Conservation (phyloP, 2,329 filamentous ascomycete species). For the Neonectria faginata region DNA sequence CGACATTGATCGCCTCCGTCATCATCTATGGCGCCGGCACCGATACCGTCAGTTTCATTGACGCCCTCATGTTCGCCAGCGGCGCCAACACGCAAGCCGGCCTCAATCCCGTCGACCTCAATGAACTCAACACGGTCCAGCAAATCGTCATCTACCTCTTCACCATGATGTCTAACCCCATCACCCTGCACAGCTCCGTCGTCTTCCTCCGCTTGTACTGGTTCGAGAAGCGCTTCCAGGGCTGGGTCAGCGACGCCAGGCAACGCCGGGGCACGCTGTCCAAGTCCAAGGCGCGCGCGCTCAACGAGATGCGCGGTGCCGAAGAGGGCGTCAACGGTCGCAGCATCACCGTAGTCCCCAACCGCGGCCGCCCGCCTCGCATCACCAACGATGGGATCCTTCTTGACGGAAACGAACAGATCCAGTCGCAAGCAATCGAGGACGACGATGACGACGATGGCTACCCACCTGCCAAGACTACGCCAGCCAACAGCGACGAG, state of each 20-base stretch:
- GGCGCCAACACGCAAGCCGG: constrained; percentile 93
- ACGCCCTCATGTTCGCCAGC: constrained; percentile 88
- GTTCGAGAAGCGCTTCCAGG: constrained; percentile 97
- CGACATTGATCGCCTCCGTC: constrained; percentile 79
- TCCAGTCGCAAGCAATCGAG: constrained; percentile 42
- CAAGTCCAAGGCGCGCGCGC: constrained; percentile 67
- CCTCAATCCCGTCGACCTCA: constrained; percentile 82
- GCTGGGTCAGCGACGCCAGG: constrained; percentile 80
- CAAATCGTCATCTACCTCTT: constrained; percentile 79
- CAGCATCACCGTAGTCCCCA: constrained; percentile 74
- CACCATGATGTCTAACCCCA: constrained; percentile 81
- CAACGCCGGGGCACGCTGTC: constrained; percentile 72
- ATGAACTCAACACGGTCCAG: constrained; percentile 76
- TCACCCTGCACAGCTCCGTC: constrained; percentile 85
- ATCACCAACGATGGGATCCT: constrained; percentile 72
- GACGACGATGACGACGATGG: constrained; percentile 50
- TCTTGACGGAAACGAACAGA: constrained; percentile 49
- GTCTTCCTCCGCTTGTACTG: constrained; percentile 95
- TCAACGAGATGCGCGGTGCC: constrained; percentile 58
- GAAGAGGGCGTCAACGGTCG: constrained; percentile 75
- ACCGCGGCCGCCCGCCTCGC: constrained; percentile 64
- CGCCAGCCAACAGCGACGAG: constrained; percentile 49
- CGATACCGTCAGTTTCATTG: constrained; percentile 78
- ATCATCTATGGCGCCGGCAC: constrained; percentile 74
- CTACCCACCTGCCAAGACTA: constrained; percentile 40